Conservation (phyloP, 148 eudicot genomes). For the Vaccinium macrocarpon region DNA sequence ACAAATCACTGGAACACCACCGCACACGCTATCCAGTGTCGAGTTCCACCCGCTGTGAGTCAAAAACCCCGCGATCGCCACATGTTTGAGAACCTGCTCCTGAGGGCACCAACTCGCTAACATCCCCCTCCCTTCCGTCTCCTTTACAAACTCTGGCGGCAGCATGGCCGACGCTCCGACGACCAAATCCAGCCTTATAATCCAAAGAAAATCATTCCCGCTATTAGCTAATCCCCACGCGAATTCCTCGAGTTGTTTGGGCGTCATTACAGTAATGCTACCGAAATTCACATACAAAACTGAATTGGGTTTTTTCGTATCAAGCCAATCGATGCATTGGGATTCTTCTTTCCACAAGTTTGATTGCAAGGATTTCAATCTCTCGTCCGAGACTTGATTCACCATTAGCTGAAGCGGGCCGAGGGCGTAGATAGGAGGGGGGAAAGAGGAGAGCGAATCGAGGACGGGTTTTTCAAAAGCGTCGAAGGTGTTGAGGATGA, state of each 20-base stretch:
- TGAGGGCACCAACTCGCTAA: slow-evolving; percentile 55
- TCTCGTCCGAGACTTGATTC: slow-evolving; percentile 9
- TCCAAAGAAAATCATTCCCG: slow-evolving; percentile 42
- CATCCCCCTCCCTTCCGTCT: slow-evolving; percentile 39
- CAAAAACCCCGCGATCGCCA: slow-evolving; percentile 40
- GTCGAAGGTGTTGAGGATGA: slow-evolving; percentile 54
- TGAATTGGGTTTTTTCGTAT: slow-evolving; percentile 18
- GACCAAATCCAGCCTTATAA: slow-evolving; percentile 47
- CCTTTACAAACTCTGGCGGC: slow-evolving; percentile 39
- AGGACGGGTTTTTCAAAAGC: slow-evolving; percentile 2
- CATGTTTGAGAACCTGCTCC: slow-evolving; percentile 37
- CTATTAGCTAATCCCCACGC: slow-evolving; percentile 43
- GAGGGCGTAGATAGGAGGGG: neutral
- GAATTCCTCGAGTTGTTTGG: slow-evolving; percentile 21
- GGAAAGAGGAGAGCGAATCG: neutral
- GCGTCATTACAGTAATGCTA: slow-evolving; percentile 25
- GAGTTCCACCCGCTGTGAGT: slow-evolving; percentile 44
- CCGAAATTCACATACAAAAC: slow-evolving; percentile 10
- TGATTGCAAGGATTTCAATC: slow-evolving; percentile 33
- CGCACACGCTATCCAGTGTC: slow-evolving; percentile 23
- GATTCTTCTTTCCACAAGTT: slow-evolving; percentile 56
- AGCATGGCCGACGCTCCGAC: slow-evolving; percentile 31
- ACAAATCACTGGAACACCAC: slow-evolving; percentile 34
- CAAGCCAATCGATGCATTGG: slow-evolving; percentile 49
- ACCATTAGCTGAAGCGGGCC: neutral